Percentiles rank a stretch among this genome's conserved stretches.
Evolutionary conservation across 192 early-diverging fungal genomes (phyloP).

Genomic region (Coemansia sp.): DNA sequence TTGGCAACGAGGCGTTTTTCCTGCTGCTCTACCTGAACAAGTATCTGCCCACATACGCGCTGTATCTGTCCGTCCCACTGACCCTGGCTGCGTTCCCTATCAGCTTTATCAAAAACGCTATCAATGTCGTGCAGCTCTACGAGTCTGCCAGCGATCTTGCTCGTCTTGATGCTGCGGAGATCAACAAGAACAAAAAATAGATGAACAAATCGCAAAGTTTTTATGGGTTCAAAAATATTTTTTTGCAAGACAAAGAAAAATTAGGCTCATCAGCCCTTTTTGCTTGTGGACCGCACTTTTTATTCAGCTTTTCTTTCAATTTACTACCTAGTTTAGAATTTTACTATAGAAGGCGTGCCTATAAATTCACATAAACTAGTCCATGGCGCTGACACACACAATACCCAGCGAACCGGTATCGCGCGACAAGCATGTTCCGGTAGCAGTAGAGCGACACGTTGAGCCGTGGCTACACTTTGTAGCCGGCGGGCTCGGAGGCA

Average conservation of each 20-base stretch:
- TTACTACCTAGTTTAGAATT: neutral
- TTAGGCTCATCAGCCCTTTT: neutral
- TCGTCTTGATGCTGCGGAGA: constrained; percentile 55
- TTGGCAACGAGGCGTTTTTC: constrained; percentile 90
- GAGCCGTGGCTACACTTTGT: constrained; percentile 52
- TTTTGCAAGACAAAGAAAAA: neutral
- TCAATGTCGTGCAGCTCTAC: constrained; percentile 92
- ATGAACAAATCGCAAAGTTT: neutral
- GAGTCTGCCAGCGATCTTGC: constrained; percentile 81
- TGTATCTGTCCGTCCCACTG: constrained; percentile 13
- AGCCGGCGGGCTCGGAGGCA: constrained; percentile 60
- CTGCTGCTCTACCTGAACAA: constrained; percentile 77
- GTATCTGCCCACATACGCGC: constrained; percentile 35
- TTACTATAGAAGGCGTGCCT: neutral
- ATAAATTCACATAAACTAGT: neutral
- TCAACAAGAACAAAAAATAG: constrained; percentile 18
- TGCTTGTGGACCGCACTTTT: no score
- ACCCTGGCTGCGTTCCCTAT: constrained; percentile 62
- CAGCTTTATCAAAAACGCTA: constrained; percentile 81
- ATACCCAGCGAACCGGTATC: neutral
- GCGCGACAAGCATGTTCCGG: constrained; percentile 26
- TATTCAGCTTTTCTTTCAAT: neutral
- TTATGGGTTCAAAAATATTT: neutral
- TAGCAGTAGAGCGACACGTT: constrained; percentile 37
- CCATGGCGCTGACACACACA: neutral